A percentile compares a stretch with the other conserved stretches of the same genome.
These are phyloP conservation scores for Dictyostelium citrinum DNA, from an alignment of 78 protist species.

Conservation along the genomic window DNA sequence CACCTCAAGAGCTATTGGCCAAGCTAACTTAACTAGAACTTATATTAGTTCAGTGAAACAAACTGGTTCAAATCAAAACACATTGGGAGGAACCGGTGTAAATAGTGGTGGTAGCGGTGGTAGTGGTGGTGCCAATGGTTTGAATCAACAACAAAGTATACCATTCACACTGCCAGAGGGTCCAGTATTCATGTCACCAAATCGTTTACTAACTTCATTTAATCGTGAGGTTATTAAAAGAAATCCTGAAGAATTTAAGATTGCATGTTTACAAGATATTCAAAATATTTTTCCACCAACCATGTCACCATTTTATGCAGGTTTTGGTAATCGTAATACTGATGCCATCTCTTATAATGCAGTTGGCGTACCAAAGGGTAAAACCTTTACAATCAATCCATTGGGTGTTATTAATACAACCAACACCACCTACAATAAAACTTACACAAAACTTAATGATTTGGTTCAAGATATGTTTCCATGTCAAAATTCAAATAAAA, in stretches of 20 bases:
- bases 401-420: slow-evolving; percentile 70
- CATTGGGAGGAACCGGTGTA: not conserved
- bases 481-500: not conserved
- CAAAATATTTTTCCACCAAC: slow-evolving; percentile 87
- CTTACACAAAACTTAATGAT: slow-evolving; percentile 76
- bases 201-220: slow-evolving; percentile 88
- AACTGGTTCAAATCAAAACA: not conserved
- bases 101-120: not conserved
- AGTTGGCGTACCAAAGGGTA: slow-evolving; percentile 81
- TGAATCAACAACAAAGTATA: not conserved
- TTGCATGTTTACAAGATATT: slow-evolving; percentile 87
- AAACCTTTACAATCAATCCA: slow-evolving; percentile 84
- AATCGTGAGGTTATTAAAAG: slow-evolving; percentile 86
- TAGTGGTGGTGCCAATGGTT: not conserved
- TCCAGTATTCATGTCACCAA: slow-evolving; percentile 96
- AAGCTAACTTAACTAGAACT: slow-evolving; percentile 65
- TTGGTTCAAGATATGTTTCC: slow-evolving; percentile 88
- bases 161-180: slow-evolving; percentile 91
- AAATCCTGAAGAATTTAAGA: slow-evolving; percentile 97
- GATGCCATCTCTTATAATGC: slow-evolving; percentile 81
- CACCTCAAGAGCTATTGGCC: slow-evolving; percentile 94
- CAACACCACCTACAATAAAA: slow-evolving; percentile 74
- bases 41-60: slow-evolving; percentile 63
- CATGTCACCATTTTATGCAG: slow-evolving; percentile 93
- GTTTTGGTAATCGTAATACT: slow-evolving; percentile 95